Percentiles rank a stretch among this genome's conserved stretches.
Conservation (phyloP, 2,329 filamentous ascomycete species). For the Sclerotinia borealis region DNA sequence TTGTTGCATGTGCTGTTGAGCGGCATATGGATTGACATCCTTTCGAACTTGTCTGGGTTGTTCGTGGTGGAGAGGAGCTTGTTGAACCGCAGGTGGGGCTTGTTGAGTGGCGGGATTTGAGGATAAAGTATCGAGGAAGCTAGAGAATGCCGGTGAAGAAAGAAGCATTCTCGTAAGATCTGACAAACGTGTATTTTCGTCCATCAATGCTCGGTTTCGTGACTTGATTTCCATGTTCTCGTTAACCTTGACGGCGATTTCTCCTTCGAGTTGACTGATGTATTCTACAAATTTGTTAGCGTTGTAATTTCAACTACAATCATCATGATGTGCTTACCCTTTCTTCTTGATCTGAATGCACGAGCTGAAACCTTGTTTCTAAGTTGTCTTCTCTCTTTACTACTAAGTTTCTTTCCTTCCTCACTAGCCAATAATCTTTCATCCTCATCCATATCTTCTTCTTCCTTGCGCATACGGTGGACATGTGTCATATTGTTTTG, state of each 20-base stretch:
- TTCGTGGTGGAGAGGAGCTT: constrained; percentile 28
- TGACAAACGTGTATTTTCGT: constrained; percentile 77
- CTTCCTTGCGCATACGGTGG: constrained; percentile 77
- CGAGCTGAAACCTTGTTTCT: constrained; percentile 98
- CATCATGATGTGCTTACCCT: constrained; percentile 58
- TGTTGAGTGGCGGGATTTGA: constrained; percentile 46
- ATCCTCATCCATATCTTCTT: constrained; percentile 98
- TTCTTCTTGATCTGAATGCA: constrained; percentile 94
- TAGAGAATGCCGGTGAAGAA: constrained; percentile 74
- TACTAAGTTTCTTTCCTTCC: constrained; percentile 97
- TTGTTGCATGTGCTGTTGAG: constrained; percentile 46
- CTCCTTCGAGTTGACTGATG: constrained; percentile 86
- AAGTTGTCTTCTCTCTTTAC: constrained; percentile 94
- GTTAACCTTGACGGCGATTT: constrained; percentile 76
- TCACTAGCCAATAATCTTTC: constrained; percentile 91
- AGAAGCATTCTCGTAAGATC: constrained; percentile 78
- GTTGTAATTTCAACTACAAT: background rate
- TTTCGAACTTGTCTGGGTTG: constrained; percentile 50
- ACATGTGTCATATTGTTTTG: constrained; percentile 53
- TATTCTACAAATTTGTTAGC: constrained; percentile 72
- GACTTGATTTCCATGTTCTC: constrained; percentile 75
- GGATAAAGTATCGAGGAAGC: constrained; percentile 68
- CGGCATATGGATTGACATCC: constrained; percentile 57
- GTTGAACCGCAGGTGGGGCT: constrained; percentile 31
- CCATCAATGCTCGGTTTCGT: constrained; percentile 74